Evolutionary conservation across 768 basidiomycete genomes (phyloP), one percentile per base, ranked within the genome.

Genomic region (Leccinum subtestaceum): DNA sequence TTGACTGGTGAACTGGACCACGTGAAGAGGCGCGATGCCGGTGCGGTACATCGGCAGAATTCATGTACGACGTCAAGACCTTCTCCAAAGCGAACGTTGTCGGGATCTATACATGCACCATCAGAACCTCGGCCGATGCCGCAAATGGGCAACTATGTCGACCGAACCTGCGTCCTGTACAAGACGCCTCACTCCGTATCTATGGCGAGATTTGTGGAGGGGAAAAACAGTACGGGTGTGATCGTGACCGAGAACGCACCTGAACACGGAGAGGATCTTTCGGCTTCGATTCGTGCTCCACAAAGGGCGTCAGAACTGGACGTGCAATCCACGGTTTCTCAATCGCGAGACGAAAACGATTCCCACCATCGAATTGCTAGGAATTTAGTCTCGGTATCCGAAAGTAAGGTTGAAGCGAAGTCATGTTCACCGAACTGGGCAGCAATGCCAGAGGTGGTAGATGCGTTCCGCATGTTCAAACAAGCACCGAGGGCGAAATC

Each of bases 361-460:
- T 11, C 5, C 21, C 47, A 45, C 12, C 56, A 15, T 38, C 58
- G 58, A 11, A 51, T 47, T 4, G 11, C 53, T 19, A 43, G 60
- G 11, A 60, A 15, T 19, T 55, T 36, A 0, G n/a, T 11, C 12
- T 17, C 6, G 13, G 51, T 12, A 5, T 49, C 38, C 9, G 62
- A 59, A 32, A 36, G 8, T 2, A 34, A 54, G 43, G 27, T 6
- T 2, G 12, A 27, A 23, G 29, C 29, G 3, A 55, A 58, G 11
- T 48, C 34, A 21, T 19, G 17, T 25, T 3, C 53, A 1, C 60
- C 65, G 9, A 52, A 69, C 40, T 67, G 67, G 59, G n/a, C 59
- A 38, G 57, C 63, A 11, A 60, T 67, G 59, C 60, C 63, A 49
- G 66, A 58, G 5, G 67, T 60, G 32, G 56, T 69, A 7, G 53